Conservation (phyloP, 2,329 filamentous ascomycete species). For the Acephala macrosclerotiorum region DNA sequence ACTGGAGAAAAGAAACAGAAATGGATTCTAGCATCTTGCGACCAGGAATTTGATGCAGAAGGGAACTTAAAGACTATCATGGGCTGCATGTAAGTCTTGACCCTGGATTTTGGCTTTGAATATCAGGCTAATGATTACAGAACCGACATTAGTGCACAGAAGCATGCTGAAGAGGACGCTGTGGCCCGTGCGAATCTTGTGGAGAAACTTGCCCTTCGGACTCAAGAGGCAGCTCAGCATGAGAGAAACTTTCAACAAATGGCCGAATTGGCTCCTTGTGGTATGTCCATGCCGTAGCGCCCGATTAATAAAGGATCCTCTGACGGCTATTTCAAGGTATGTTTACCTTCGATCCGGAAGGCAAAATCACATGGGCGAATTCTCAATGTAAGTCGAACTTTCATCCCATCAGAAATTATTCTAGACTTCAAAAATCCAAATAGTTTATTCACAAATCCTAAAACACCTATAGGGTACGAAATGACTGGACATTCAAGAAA, state of each 20-base stretch:
- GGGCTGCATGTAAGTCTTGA: conserved; percentile 33
- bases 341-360: conserved; percentile 35
- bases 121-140: conserved; percentile 17
- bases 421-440: not conserved
- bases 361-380: conserved; percentile 38
- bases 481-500: conserved; percentile 71
- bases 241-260: conserved; percentile 36
- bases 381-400: conserved; percentile 31
- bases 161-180: conserved; percentile 33
- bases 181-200: conserved; percentile 30
- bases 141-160: conserved; percentile 36
- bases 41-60: conserved; percentile 36
- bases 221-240: conserved; percentile 35
- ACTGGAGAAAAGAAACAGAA: conserved; percentile 30
- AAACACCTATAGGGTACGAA: conserved; percentile 54
- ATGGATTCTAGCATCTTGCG: conserved; percentile 37
- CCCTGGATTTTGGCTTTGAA: not conserved
- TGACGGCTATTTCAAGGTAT: conserved; percentile 19
- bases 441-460: not conserved
- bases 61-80: conserved; percentile 37
- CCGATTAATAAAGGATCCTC: not conserved
- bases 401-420: not conserved
- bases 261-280: conserved; percentile 36
- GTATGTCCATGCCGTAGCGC: conserved; percentile 10
- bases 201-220: conserved; percentile 31